Base-by-base conservation (phyloP, 176 grass and related monocot genomes). In the Canna indica region DNA sequence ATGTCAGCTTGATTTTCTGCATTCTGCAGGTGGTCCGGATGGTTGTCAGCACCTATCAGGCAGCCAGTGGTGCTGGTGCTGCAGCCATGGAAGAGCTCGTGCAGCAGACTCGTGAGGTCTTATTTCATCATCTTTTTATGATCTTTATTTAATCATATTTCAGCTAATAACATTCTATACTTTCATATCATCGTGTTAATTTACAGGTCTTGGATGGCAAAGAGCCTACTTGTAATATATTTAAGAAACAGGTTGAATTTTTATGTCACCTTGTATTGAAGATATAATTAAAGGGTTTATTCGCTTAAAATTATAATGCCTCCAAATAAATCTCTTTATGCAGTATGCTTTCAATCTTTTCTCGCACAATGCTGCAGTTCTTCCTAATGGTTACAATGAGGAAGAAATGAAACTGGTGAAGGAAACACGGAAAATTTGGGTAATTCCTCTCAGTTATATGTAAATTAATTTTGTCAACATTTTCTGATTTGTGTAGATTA, bases 261-360 rank as follows among this genome's bases (percentile, higher is more conserved):
- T 53, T 62, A 59, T 70, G 57, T 76, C 27, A 44, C 44, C 59
- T 7, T 73, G 30, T 14, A 20, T 12, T 75, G 48, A 60, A 13
- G 30, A 36, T 31, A 75, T 52, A 26, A 52, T 36, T 59, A 35
- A 45, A 60, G 65, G 36, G 38, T 68, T 36, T 10, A 54, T 63
- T 71, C 54, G 15, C n/a, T 32, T 67, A 3, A 65, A 20, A 39
- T 67, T 2, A 50, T 70, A 12, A 32, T 62, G n/a, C 52, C 36
- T 27, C 31, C 73, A 60, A 84, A 76, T 76, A 15, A 65, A 38
- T 69, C 46, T 69, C 27, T 26, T 87, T 44, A 26, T 90, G 79
- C 76, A 99, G 89, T 99, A 99, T 82, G 94, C 94, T 60, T 99
- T 99, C 65, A 99, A 99, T 77, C 79, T 99, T 73, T 93, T 99